Evolutionary conservation across 768 basidiomycete genomes (phyloP).

Genomic region (Psilocybe azurescens): DNA sequence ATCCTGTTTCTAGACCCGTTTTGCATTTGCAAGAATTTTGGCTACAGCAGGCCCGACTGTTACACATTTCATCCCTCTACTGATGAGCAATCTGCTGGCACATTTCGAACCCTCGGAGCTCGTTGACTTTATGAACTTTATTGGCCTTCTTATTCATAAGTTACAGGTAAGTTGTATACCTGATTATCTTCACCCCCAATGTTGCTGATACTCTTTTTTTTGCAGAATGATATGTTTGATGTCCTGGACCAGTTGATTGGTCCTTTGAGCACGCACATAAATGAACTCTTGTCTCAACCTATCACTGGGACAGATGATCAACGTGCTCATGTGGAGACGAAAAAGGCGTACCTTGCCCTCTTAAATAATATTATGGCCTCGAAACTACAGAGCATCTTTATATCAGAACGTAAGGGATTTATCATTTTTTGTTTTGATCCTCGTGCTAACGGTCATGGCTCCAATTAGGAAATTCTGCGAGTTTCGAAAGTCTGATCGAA

Average conservation of each 20-base stretch:
- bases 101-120: slow-evolving; percentile 94
- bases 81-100: slow-evolving; percentile 89
- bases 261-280: slow-evolving; percentile 85
- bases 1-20: slow-evolving; percentile 67
- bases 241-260: slow-evolving; percentile 91
- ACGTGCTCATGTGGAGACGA: slow-evolving; percentile 77
- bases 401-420: slow-evolving; percentile 70
- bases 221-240: slow-evolving; percentile 80
- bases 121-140: slow-evolving; percentile 95
- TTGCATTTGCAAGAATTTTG: slow-evolving; percentile 92
- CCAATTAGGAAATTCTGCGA: slow-evolving; percentile 46
- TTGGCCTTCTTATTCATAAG: slow-evolving; percentile 88
- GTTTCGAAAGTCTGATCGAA: slow-evolving; percentile 78
- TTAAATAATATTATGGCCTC: slow-evolving; percentile 81
- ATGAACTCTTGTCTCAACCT: slow-evolving; percentile 78
- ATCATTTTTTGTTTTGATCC: background rate
- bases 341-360: slow-evolving; percentile 86
- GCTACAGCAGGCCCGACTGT: slow-evolving; percentile 88
- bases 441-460: background rate
- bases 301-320: slow-evolving; percentile 88
- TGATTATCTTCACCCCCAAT: slow-evolving; percentile 11
- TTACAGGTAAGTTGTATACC: slow-evolving; percentile 65
- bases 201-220: slow-evolving; percentile 3
- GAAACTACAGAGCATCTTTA: slow-evolving; percentile 84
- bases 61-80: slow-evolving; percentile 83